These are phyloP conservation scores for Heterococcus sp. DNA, from an alignment of 108 stramenopile species.

Conservation along the genomic window DNA sequence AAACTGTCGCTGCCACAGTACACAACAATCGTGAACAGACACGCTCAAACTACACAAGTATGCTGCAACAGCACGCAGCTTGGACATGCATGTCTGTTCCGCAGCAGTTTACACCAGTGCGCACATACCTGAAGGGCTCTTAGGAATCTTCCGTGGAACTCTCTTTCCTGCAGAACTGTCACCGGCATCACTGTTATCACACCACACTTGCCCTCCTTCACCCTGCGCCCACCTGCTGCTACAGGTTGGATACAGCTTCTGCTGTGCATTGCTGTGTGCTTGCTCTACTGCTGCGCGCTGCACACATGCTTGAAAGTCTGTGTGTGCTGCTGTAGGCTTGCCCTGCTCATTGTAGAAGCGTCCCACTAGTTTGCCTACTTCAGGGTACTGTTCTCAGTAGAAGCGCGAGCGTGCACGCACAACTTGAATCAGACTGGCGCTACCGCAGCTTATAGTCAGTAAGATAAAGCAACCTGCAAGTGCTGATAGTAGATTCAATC, in stretches of 20 bases:
- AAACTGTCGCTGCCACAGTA: too few species aligned
- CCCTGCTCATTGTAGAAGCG: not conserved
- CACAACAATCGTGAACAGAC: too few species aligned
- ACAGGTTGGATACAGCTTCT: not conserved
- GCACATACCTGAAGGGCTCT: too few species aligned
- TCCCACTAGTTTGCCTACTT: not conserved
- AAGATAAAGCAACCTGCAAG: too few species aligned
- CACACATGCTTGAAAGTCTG: not conserved
- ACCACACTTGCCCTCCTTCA: not conserved
- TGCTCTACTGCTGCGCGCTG: not conserved
- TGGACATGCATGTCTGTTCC: too few species aligned
- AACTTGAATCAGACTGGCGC: too few species aligned
- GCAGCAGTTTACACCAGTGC: too few species aligned
- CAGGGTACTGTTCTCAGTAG: not conserved
- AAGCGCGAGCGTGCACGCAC: too few species aligned
- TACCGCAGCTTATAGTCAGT: too few species aligned
- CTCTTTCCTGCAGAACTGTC: not conserved
- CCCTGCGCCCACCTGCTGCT: not conserved
- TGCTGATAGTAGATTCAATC: too few species aligned
- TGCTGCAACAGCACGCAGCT: too few species aligned
- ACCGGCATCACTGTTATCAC: not conserved
- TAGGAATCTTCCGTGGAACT: not conserved
- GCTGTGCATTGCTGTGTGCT: not conserved
- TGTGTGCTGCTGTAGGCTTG: not conserved
- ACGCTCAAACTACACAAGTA: too few species aligned